Conservation (phyloP, 2,329 filamentous ascomycete genomes). For the Hirsutella minnesotensis region DNA sequence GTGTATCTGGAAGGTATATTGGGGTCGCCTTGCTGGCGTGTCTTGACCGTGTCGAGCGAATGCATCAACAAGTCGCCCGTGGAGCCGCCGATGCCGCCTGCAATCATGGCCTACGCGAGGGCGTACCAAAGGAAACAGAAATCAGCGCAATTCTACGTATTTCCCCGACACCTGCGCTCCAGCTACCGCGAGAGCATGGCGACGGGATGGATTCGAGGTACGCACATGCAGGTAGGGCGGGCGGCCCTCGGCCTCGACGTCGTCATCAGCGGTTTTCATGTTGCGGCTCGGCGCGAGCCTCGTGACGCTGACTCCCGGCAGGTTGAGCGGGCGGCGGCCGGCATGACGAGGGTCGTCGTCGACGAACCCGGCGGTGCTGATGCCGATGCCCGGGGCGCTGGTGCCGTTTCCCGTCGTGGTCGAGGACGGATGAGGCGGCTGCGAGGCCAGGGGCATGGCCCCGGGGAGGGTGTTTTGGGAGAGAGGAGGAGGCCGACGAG, state of each 20-base stretch:
- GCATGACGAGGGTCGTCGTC: slow-evolving; percentile 19
- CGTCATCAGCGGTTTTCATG: slow-evolving; percentile 19
- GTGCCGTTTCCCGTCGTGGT: not conserved
- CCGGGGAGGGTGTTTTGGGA: not conserved
- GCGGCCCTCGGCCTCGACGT: slow-evolving; percentile 29
- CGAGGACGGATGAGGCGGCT: slow-evolving; percentile 1
- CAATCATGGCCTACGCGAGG: slow-evolving; percentile 74
- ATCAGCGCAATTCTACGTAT: slow-evolving; percentile 1
- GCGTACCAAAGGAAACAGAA: too few species aligned
- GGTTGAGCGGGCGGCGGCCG: slow-evolving; percentile 12
- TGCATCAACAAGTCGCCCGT: slow-evolving; percentile 98
- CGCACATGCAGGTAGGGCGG: slow-evolving; percentile 32
- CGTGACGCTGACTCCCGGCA: slow-evolving; percentile 14
- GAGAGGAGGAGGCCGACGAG: not conserved
- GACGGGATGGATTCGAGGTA: too few species aligned
- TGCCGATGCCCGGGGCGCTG: slow-evolving; percentile 1
- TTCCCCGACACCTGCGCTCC: too few species aligned
- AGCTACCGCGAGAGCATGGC: too few species aligned
- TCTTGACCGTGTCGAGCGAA: slow-evolving; percentile 97
- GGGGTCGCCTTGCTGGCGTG: slow-evolving; percentile 90
- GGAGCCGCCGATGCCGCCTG: slow-evolving; percentile 82
- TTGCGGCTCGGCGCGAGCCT: slow-evolving; percentile 14
- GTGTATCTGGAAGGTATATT: slow-evolving; percentile 88
- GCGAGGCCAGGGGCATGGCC: slow-evolving; percentile 6
- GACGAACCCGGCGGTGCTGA: slow-evolving; percentile 3